Evolutionary conservation across 257 asterid species (phyloP).

Genomic region (Ajuga chamaepitys): DNA sequence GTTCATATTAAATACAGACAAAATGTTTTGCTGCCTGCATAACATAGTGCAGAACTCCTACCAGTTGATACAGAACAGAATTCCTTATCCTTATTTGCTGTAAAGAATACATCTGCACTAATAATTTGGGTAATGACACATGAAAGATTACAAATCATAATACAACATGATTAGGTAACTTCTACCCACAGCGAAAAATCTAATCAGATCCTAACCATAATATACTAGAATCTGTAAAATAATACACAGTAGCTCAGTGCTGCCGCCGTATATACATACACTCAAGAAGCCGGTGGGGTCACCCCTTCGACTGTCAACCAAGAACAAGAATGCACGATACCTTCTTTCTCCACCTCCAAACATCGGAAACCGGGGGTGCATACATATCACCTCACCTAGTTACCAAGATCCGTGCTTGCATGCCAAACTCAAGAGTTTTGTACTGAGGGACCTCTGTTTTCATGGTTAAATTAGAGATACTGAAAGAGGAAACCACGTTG

Average conservation of each 20-base stretch:
- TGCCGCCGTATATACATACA: slow-evolving; percentile 17
- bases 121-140: neutral
- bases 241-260: neutral
- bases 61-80: no score
- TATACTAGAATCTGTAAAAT: neutral
- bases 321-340: neutral
- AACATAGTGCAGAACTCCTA: no score
- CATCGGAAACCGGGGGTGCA: neutral
- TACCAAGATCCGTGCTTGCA: neutral
- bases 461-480: neutral
- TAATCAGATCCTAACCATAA: neutral
- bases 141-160: neutral
- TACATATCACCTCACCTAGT: neutral
- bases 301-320: neutral
- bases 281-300: neutral
- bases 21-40: no score
- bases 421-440: neutral
- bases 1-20: no score
- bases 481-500: neutral
- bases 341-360: neutral
- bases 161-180: neutral
- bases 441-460: neutral
- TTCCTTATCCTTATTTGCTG: no score
- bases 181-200: slow-evolving; percentile 6
- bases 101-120: neutral